Conservation (phyloP, 208 protist species). For the Leishmania aethiopica region DNA sequence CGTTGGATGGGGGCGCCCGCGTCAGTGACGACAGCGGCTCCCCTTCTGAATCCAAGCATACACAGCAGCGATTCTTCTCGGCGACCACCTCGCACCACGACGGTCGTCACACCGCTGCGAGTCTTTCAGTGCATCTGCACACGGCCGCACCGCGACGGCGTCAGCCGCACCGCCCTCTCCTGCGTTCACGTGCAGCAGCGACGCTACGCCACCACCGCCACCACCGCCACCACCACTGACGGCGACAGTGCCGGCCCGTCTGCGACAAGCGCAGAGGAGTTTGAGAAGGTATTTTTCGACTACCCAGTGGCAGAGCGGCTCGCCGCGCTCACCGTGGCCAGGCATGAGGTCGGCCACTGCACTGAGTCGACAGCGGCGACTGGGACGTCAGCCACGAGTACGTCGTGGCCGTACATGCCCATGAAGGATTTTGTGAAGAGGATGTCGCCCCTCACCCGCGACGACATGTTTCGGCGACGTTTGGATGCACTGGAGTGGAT, state of each 20-base stretch:
- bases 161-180: not conserved
- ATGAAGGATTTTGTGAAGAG: constrained; percentile 60
- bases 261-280: constrained; percentile 11
- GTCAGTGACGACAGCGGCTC: not conserved
- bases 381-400: not conserved
- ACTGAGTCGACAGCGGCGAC: not conserved
- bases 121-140: constrained; percentile 3
- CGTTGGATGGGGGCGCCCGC: not conserved
- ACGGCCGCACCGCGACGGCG: not conserved
- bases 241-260: not conserved
- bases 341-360: constrained; percentile 9
- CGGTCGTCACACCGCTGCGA: not conserved
- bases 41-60: not conserved
- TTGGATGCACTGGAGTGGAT: constrained; percentile 44
- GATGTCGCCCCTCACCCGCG: constrained; percentile 46
- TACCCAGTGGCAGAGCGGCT: constrained; percentile 49
- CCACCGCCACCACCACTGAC: not conserved
- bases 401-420: constrained; percentile 22
- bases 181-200: constrained; percentile 9
- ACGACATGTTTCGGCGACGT: constrained; percentile 45
- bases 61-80: not conserved
- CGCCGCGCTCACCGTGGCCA: constrained; percentile 48
- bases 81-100: not conserved
- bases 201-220: not conserved
- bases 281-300: constrained; percentile 25